Evolutionary conservation across 305 asterid genomes (phyloP), one percentile per base, ranked within the genome.

Genomic region (Fraxinus greggii): DNA sequence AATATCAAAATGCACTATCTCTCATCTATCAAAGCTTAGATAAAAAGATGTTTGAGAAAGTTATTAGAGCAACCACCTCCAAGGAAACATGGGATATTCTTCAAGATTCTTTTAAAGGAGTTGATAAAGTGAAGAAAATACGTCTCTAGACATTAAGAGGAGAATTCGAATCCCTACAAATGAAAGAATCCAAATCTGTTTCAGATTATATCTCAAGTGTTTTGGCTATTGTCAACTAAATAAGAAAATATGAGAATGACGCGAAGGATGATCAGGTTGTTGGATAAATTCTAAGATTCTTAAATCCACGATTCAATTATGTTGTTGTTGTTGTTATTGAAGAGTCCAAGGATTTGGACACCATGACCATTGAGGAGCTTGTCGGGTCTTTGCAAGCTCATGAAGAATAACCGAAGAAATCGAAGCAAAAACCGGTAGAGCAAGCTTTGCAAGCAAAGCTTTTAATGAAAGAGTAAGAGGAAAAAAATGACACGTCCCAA

Each of bases 341-440:
- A 79, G 54, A 77, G 78, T 77, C 82, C 51, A 77, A 82, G 4
- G 72, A 81, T 13, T 70, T 77, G 70, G 82, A 70, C 61, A 82
- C 24, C 40, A 33, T 77, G 73, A 77, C 32, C n/a, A 40, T 69
- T 19, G 76, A 79, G 38, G 19, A 67, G 40, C 76, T 36, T 13
- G 19, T n/a, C 13, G 24, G 67, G 23, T 79, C 70, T 3, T 45
- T 69, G 26, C 10, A 69, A 79, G 77, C 28, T 2, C 77, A 67
- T 79, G 77, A 79, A 79, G 77, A 70, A 28, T 28, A 17, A 24
- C 4, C 0, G 15, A 24, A 28, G 9, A 69, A 40, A 33, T 13
- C 1, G 77, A 23, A 15, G 21, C 29, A 67, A 45, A 26, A 38
- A 19, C 7, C 13, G 9, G 5, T 56, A 5, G 81, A 78, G 7